Conservation (phyloP, 2,329 filamentous ascomycete genomes). For the Pseudogymnoascus sp. region DNA sequence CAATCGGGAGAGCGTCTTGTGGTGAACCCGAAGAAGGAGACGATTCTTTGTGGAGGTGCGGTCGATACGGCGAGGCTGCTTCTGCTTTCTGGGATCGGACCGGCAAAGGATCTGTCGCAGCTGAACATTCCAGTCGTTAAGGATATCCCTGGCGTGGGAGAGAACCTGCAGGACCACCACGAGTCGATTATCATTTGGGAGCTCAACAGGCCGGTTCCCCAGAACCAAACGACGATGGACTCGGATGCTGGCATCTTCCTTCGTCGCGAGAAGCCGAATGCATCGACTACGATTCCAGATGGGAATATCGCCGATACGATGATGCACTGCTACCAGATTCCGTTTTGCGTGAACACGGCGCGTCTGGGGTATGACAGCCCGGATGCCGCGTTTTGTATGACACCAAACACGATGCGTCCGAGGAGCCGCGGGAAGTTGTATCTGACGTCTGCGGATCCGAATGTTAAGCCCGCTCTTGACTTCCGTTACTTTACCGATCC, state of each 20-base stretch:
- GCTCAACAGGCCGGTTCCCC: slow-evolving; percentile 33
- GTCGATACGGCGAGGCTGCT: slow-evolving; percentile 33
- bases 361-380: slow-evolving; percentile 59
- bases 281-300: slow-evolving; percentile 48
- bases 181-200: slow-evolving; percentile 43
- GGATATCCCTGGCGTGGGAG: slow-evolving; percentile 30
- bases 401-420: slow-evolving; percentile 53
- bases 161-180: slow-evolving; percentile 32
- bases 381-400: slow-evolving; percentile 46
- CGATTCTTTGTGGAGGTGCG: slow-evolving; percentile 38
- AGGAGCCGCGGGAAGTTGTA: slow-evolving; percentile 53
- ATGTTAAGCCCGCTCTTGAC: slow-evolving; percentile 43
- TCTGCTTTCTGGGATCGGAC: slow-evolving; percentile 34
- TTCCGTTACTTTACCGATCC: slow-evolving; percentile 48
- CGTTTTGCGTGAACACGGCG: slow-evolving; percentile 78
- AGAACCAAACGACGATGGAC: slow-evolving; percentile 43
- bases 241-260: slow-evolving; percentile 53
- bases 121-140: slow-evolving; percentile 28
- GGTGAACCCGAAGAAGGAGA: slow-evolving; percentile 64
- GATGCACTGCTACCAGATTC: slow-evolving; percentile 97
- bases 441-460: slow-evolving; percentile 39
- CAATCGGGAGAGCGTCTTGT: slow-evolving; percentile 45
- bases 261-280: slow-evolving; percentile 65
- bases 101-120: slow-evolving; percentile 24
- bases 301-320: slow-evolving; percentile 77